These are phyloP conservation scores for Scedosporium aurantiacum DNA, from an alignment of 2,329 filamentous ascomycete species.

Conservation along the genomic window DNA sequence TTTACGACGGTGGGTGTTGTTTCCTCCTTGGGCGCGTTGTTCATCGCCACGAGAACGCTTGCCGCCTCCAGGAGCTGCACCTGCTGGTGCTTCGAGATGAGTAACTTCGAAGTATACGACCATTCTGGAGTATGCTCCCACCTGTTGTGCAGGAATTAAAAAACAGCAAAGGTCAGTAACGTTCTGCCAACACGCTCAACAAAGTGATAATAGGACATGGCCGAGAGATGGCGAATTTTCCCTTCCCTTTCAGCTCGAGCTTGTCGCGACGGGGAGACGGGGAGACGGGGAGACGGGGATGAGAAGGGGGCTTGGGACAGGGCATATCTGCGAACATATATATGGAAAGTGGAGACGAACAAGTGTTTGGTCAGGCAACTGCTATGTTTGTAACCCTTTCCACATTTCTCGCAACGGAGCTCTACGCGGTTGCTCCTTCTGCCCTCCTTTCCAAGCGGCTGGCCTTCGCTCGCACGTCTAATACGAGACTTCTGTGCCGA, in stretches of 20 bases:
- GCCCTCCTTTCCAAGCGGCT: conserved; percentile 69
- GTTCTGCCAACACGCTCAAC: background rate
- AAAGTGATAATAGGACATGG: background rate
- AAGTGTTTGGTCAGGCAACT: conserved; percentile 99
- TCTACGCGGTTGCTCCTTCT: conserved; percentile 71
- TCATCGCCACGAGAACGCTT: conserved; percentile 93
- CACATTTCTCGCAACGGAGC: conserved; percentile 93
- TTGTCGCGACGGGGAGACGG: conserved; percentile 18
- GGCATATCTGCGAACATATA: conserved; percentile 9
- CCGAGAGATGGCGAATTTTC: background rate
- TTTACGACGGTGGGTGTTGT: conserved; percentile 31
- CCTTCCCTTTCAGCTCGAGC: background rate
- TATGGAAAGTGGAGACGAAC: conserved; percentile 59
- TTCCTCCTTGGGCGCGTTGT: conserved; percentile 22
- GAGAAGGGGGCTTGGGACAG: conserved; percentile 11
- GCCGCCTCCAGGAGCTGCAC: conserved; percentile 95
- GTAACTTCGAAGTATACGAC: conserved; percentile 90
- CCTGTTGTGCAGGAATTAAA: conserved; percentile 40
- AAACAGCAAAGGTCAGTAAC: conserved; percentile 1
- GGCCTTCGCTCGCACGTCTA: conserved; percentile 72
- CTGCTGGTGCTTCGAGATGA: conserved; percentile 99
- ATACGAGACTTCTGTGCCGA: conserved; percentile 37
- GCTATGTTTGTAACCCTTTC: conserved; percentile 99
- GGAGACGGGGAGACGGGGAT: conserved; percentile 15
- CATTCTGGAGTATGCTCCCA: conserved; percentile 99